Evolutionary conservation across 768 basidiomycete species (phyloP).

Genomic region (Suillus americanus): DNA sequence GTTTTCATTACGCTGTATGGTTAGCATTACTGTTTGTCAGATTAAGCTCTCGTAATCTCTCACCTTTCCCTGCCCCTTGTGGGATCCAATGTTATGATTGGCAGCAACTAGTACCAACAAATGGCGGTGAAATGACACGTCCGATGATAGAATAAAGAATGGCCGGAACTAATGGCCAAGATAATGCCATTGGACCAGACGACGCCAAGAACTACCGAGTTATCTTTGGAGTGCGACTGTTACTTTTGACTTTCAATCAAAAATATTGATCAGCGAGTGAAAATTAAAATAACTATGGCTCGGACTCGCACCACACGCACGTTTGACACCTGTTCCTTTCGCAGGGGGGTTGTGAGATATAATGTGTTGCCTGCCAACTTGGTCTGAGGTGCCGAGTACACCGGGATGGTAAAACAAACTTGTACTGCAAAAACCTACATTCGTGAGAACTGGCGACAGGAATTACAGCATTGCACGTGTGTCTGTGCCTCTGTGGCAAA

Average conservation of each 20-base stretch:
- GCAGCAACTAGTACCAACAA: not conserved
- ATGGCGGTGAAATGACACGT: constrained; percentile 6
- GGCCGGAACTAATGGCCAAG: constrained; percentile 1
- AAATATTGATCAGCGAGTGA: not conserved
- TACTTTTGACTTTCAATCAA: not conserved
- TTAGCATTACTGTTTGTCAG: constrained; percentile 7
- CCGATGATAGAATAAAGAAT: not conserved
- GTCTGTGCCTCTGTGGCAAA: not conserved
- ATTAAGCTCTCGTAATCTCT: constrained; percentile 7
- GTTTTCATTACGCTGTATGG: constrained; percentile 2
- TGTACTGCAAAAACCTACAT: not conserved
- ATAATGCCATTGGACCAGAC: not conserved
- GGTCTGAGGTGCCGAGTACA: not conserved
- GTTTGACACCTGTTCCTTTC: not conserved
- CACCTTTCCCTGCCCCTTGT: constrained; percentile 3
- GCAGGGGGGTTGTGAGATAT: not conserved
- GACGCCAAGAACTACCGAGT: not conserved
- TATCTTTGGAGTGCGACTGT: not conserved
- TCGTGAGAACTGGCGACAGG: not conserved
- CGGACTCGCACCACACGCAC: not conserved
- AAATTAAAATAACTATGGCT: not conserved
- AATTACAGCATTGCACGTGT: not conserved
- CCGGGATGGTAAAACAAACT: not conserved
- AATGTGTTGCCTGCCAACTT: not conserved
- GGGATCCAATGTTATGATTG: not conserved